Base-by-base conservation (phyloP, 768 basidiomycete species). In the Tricholoma hemisulphureum region DNA sequence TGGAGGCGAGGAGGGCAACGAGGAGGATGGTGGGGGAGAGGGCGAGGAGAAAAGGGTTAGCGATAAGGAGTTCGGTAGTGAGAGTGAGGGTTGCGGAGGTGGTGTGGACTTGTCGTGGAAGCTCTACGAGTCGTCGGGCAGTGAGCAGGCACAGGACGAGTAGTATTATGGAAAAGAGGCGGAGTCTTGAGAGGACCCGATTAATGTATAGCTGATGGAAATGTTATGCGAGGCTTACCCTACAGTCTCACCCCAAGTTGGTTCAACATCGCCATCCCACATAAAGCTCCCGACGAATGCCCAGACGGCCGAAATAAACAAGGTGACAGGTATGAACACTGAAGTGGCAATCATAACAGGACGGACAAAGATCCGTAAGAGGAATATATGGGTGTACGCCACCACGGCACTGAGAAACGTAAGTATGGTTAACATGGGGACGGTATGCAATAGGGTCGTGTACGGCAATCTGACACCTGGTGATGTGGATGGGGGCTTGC, bases 341-440 rank as follows among this genome's bases (percentile, higher is more conserved):
- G 86, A 85, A 0, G 90, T 92, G 21, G 80, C 81, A 34, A 93
- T 73, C 77, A 96, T 86, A 51, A 93, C 89, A 16, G 94, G 93
- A 56, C 87, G 84, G 57, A 92, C 89, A 63, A 94, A 93, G 58
- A 91, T 79, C 57, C 87, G 84, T 51, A 96, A 74, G 39, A 95
- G 79, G 61, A 86, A 80, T 41, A 93, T 84, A 68, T 92, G 89
- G 41, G 77, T 72, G 67, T 93, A 93, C 7, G 91, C 88, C 45
- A 83, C 81, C 20, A 77, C 70, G 10, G 91, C 89, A 65, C 88
- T 89, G 58, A 85, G 67, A 59, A 89, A 77, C 3, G 88, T 89
- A 56, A 92, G 74, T 62, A 90, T 83, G 26, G 83, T 85, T 62
- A 92, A 77, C 62, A 93, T 73, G 6, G 91, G 91, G 18, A 93